phyloP scores from a whole-genome alignment of 2,329 filamentous ascomycete genomes.

The Scedosporium apiospermum region DNA sequence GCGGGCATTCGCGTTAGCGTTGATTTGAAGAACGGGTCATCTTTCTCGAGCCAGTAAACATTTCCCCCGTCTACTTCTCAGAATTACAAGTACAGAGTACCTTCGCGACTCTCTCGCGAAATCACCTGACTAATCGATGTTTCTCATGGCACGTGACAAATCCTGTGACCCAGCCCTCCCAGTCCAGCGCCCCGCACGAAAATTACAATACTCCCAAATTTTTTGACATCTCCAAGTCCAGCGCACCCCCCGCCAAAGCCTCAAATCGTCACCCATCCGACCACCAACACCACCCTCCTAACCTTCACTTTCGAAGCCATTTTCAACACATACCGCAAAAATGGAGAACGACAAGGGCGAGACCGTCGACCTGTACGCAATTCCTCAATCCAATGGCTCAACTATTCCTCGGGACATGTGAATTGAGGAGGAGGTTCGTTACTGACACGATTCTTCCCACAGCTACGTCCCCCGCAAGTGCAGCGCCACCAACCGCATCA shows the following conservation, averaged over 20 bases:
- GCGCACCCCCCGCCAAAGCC: neutral
- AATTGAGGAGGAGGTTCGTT: neutral
- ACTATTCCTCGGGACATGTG: neutral
- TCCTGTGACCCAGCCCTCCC: constrained; percentile 1
- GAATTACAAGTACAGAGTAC: neutral
- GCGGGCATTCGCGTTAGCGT: no score
- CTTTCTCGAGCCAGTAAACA: neutral
- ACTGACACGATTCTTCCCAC: constrained; percentile 10
- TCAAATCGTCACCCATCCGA: neutral
- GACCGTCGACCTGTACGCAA: constrained; percentile 92
- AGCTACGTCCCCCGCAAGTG: constrained; percentile 99
- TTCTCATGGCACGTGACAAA: neutral
- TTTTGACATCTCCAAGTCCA: neutral
- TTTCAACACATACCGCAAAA: constrained; percentile 39
- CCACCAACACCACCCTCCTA: neutral
- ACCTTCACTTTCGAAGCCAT: constrained; percentile 1
- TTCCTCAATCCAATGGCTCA: neutral
- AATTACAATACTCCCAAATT: constrained; percentile 5
- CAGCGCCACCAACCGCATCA: constrained; percentile 98
- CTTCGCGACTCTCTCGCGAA: constrained; percentile 1
- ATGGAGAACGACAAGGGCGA: constrained; percentile 99
- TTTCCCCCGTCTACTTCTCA: no score
- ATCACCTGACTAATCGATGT: neutral
- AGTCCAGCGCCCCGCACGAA: constrained; percentile 5
- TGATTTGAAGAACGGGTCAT: neutral